phyloP scores from a whole-genome alignment of 176 grass and related monocot species.

The Hsuehochloa calcarea region DNA sequence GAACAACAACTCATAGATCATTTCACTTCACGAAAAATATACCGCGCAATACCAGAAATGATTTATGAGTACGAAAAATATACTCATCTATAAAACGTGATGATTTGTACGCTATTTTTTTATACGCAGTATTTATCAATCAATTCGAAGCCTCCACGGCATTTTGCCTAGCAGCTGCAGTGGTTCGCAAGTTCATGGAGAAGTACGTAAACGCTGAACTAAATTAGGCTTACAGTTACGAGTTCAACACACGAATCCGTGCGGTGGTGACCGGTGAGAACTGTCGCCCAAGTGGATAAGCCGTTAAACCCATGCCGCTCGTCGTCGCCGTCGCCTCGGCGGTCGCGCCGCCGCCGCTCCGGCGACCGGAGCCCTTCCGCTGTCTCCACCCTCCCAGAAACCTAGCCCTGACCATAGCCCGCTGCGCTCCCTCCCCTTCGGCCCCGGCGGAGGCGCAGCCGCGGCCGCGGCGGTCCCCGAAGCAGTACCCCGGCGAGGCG shows the following conservation, averaged over 20 bases:
- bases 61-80: too few species aligned
- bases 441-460: background rate
- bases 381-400: background rate
- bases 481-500: constrained; percentile 62
- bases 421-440: constrained; percentile 42
- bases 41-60: too few species aligned
- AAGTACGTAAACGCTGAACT: background rate
- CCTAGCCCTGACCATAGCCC: constrained; percentile 24
- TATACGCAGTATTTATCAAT: too few species aligned
- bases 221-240: background rate
- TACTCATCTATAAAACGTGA: too few species aligned
- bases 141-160: too few species aligned
- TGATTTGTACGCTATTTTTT: too few species aligned
- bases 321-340: constrained; percentile 16
- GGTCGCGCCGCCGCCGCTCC: constrained; percentile 14
- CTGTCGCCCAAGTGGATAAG: constrained; percentile 32
- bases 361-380: background rate
- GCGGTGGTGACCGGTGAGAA: background rate
- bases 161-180: too few species aligned
- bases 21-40: too few species aligned
- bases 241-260: background rate
- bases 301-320: constrained; percentile 40
- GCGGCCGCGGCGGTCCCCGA: constrained; percentile 40
- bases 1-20: too few species aligned
- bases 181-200: background rate